Base-by-base conservation (phyloP, 805 yeast genomes). In the Lipomyces kockii region DNA sequence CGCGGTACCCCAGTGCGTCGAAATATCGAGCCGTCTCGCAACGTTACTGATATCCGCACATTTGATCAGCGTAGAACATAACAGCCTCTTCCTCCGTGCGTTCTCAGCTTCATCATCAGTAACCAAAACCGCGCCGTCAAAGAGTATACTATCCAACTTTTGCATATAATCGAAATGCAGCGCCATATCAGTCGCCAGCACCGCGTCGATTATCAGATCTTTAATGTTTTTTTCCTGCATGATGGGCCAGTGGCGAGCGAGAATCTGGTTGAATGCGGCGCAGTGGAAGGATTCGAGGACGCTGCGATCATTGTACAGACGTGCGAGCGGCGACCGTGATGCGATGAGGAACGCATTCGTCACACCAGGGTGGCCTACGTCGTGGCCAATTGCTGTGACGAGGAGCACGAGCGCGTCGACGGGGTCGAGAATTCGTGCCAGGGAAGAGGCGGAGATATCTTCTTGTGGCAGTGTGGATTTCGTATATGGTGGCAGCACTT, bases 31-130 rank as follows among this genome's bases (percentile, higher is more conserved):
- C 3, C 93, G 92, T 68, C 98, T 82, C 9, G 97, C 87, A 27
- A 93, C 97, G 77, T 95, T 95, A 34, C 97, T 91, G 58, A 95
- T 92, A 79, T 95, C 99, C 2, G 98, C 98, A 78, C 97, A 92
- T 80, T 95, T 95, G 68, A 95, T 86, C 68, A 94, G 83, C 67
- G 92, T 79, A 32, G 91, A 84, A 56, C 89, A 82, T 51, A 92
- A 78, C 71, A 90, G 82, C 65, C 71, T 64, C 14, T 76, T 61
- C 49, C 49, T 17, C 49, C 20, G 22, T n/a, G 22, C 49, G 11
- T 43, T 43, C 25, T 25, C 11, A 53, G 32, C 32, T 11, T 39
- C 46, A 5, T 22, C 57, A 29, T 49, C 39, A 27, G 29, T 57
- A 2, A 27, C 53, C 20, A 27, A 9, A 9, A 2, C 20, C 4